phyloP scores from a whole-genome alignment of 352 stramenopile genomes.

The Phytophthora pluvialis region DNA sequence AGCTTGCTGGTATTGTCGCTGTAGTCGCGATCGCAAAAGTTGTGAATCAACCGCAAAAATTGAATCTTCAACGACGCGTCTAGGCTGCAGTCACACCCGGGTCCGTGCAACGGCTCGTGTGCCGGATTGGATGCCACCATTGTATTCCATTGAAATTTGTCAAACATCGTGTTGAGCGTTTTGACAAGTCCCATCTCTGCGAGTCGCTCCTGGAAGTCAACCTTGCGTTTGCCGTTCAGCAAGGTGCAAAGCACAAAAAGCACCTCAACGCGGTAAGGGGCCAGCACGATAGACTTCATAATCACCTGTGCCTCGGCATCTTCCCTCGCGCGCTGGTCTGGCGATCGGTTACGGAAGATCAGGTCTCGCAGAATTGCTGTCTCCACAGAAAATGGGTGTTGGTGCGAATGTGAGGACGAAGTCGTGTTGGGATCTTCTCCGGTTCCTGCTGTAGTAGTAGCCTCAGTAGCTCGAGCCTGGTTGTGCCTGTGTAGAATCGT shows the following conservation, averaged over 20 bases:
- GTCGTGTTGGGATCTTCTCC: slow-evolving; percentile 12
- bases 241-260: slow-evolving; percentile 97
- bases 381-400: slow-evolving; percentile 65
- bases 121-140: slow-evolving; percentile 46
- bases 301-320: slow-evolving; percentile 83
- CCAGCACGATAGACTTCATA: slow-evolving; percentile 93
- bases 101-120: slow-evolving; percentile 72
- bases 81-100: slow-evolving; percentile 94
- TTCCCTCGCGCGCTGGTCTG: slow-evolving; percentile 61
- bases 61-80: slow-evolving; percentile 96
- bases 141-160: slow-evolving; percentile 91
- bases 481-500: slow-evolving; percentile 58
- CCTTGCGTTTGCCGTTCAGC: slow-evolving; percentile 94
- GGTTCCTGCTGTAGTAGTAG: background rate
- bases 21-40: slow-evolving; percentile 96
- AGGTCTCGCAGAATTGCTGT: slow-evolving; percentile 74
- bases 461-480: slow-evolving; percentile 26
- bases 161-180: slow-evolving; percentile 94
- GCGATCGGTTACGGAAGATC: slow-evolving; percentile 71
- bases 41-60: slow-evolving; percentile 96
- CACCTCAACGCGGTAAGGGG: slow-evolving; percentile 95
- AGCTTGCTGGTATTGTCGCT: slow-evolving; percentile 84
- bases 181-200: slow-evolving; percentile 90
- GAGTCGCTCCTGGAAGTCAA: slow-evolving; percentile 91
- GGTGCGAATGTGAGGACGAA: slow-evolving; percentile 33